phyloP scores from a whole-genome alignment of 129 eudicot genomes.

The Flaveria ramosissima region DNA sequence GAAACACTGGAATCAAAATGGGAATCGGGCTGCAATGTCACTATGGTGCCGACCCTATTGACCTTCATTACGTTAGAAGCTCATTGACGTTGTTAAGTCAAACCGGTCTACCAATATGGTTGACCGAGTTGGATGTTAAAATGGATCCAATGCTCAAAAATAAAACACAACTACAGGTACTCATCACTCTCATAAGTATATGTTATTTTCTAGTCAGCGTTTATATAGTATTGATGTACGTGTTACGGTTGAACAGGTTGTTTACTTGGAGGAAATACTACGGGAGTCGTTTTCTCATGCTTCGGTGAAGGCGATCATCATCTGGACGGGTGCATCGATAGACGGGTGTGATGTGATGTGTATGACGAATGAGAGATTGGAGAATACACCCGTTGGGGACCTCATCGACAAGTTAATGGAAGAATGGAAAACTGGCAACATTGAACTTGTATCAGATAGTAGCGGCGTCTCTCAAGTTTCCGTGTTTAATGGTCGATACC shows the following conservation, averaged over 20 bases:
- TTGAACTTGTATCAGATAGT: constrained; percentile 41
- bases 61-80: constrained; percentile 56
- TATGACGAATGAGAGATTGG: constrained; percentile 55
- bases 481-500: constrained; percentile 61
- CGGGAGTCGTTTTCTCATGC: constrained; percentile 66
- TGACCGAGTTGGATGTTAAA: constrained; percentile 69
- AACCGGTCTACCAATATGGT: constrained; percentile 67
- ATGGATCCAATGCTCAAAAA: constrained; percentile 28
- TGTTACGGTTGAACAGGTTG: constrained; percentile 33
- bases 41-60: constrained; percentile 44
- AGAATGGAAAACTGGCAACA: constrained; percentile 32
- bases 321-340: constrained; percentile 66
- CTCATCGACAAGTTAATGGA: constrained; percentile 52
- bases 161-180: constrained; percentile 31
- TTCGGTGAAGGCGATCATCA: constrained; percentile 54
- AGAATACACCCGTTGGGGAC: constrained; percentile 60
- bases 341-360: constrained; percentile 53
- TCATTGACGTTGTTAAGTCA: constrained; percentile 49
- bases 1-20: constrained; percentile 34
- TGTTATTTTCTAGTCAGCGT: too few species aligned
- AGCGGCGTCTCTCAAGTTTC: constrained; percentile 49
- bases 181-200: too few species aligned
- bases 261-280: constrained; percentile 53
- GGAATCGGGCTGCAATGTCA: constrained; percentile 67
- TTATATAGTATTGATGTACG: too few species aligned